Base-by-base conservation (phyloP, 805 yeast species). In the Yamadazyma sp. region DNA sequence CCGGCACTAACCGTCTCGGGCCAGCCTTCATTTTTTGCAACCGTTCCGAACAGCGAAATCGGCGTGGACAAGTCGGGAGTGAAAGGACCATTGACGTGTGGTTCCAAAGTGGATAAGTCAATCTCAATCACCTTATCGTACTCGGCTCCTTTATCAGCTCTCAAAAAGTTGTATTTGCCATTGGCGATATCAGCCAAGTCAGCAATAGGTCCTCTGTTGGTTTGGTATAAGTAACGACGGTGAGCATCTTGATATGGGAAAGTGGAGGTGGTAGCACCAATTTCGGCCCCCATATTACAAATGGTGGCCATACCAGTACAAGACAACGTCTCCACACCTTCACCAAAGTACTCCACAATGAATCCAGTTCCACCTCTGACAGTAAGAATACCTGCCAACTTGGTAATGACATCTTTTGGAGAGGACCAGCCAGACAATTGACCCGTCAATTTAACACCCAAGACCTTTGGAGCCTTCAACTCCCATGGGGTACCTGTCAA, bases 281-380 rank as follows among this genome's bases (percentile, higher is more conserved):
- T 89, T 70, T 93, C 99, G 38, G 99, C 99, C 62, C 99, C 99
- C 99, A 93, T 93, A 68, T 93, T 93, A 77, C 98, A 91, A 63
- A 93, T 91, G 44, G 99, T 93, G 45, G 95, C 99, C 99, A 93
- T 93, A 71, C 99, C 99, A 23, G 99, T 93, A 72, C 96, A 88
- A 16, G 95, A 83, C 55, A 93, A 77, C 38, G 84, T 71, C 45
- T 82, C 72, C 31, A 89, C 95, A 70, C 99, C 99, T 38, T 82
- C 88, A 59, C 99, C 99, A 58, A 87, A 91, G 71, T 93, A 93
- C 71, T 93, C 99, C 36, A 93, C 90, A 56, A 93, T 89, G 62
- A 73, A 81, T 47, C 98, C 98, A 38, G 99, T 93, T 64, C 99
- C 99, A 64, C 99, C 99, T 69, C 93, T 83, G 43, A 93, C 99